Conservation (phyloP, 306 rosid species). For the Coriaria nepalensis region DNA sequence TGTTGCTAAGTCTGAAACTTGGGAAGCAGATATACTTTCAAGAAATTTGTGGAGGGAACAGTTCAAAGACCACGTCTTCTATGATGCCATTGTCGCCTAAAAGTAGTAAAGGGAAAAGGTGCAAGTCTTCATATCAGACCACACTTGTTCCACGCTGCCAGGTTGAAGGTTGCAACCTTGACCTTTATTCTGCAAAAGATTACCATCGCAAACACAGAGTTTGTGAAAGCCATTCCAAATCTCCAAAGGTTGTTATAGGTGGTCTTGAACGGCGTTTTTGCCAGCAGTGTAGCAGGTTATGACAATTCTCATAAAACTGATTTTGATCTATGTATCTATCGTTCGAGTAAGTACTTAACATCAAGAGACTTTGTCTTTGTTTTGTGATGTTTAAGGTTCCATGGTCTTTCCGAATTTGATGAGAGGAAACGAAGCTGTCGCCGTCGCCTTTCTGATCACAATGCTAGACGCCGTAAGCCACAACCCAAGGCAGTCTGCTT, state of each 20-base stretch:
- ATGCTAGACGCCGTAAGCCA: slow-evolving; percentile 96
- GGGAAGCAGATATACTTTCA: slow-evolving; percentile 78
- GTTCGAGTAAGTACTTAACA: not conserved
- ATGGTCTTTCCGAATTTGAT: slow-evolving; percentile 70
- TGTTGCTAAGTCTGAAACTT: slow-evolving; percentile 74
- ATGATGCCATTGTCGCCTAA: slow-evolving; percentile 21
- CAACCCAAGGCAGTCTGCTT: slow-evolving; percentile 35
- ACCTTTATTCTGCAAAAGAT: slow-evolving; percentile 63
- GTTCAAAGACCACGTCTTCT: slow-evolving; percentile 30
- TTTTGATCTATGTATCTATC: not conserved
- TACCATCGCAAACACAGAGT: slow-evolving; percentile 88
- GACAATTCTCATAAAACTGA: slow-evolving; percentile 5
- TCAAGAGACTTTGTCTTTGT: not conserved
- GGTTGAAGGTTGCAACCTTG: slow-evolving; percentile 82
- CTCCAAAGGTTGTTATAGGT: slow-evolving; percentile 54
- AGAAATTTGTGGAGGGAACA: slow-evolving; percentile 39
- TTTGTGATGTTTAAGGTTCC: slow-evolving; percentile 58
- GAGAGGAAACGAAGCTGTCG: slow-evolving; percentile 90
- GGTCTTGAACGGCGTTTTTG: slow-evolving; percentile 79
- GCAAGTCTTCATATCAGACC: slow-evolving; percentile 29
- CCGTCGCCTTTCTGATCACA: slow-evolving; percentile 86
- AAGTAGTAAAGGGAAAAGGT: slow-evolving; percentile 29
- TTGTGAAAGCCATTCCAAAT: slow-evolving; percentile 76
- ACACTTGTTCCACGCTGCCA: slow-evolving; percentile 45
- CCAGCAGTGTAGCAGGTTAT: slow-evolving; percentile 95